phyloP scores from a whole-genome alignment of 164 flowering plant genomes.

The Dillenia turbinata region DNA sequence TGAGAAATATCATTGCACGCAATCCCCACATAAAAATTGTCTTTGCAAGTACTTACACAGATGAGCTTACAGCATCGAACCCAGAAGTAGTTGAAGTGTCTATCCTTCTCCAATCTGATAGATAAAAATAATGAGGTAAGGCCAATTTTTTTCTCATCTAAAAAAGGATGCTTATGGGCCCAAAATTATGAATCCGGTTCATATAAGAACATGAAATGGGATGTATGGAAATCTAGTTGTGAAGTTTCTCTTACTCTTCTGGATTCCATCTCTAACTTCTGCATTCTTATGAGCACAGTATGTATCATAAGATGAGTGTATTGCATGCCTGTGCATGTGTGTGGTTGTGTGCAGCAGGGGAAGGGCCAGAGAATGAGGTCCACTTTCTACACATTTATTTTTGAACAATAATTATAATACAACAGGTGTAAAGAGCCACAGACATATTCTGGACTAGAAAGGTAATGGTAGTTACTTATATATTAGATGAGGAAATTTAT shows the following conservation, averaged over 20 bases:
- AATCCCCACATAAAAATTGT: neutral
- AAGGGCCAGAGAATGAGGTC: no score
- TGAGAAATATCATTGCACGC: neutral
- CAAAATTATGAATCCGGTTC: neutral
- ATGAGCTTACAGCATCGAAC: slow-evolving; percentile 59
- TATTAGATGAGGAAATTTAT: neutral
- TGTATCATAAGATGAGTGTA: no score
- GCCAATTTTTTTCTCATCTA: no score
- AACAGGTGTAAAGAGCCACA: no score
- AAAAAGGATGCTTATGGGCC: neutral
- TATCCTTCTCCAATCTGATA: slow-evolving; percentile 67
- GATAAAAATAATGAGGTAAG: neutral
- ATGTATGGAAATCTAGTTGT: neutral
- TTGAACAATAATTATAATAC: neutral
- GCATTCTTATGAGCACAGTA: no score
- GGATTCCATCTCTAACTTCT: neutral
- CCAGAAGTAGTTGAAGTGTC: slow-evolving; percentile 47
- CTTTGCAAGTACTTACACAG: slow-evolving; percentile 38
- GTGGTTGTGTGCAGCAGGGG: no score
- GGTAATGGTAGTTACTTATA: no score
- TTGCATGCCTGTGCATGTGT: no score
- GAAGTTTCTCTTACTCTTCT: neutral
- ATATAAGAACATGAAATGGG: neutral
- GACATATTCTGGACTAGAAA: no score
- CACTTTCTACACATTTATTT: neutral